Evolutionary conservation across 2,329 filamentous ascomycete species (phyloP), one percentile per base, ranked within the genome.

Genomic region (Calcarisporium arbuscula): DNA sequence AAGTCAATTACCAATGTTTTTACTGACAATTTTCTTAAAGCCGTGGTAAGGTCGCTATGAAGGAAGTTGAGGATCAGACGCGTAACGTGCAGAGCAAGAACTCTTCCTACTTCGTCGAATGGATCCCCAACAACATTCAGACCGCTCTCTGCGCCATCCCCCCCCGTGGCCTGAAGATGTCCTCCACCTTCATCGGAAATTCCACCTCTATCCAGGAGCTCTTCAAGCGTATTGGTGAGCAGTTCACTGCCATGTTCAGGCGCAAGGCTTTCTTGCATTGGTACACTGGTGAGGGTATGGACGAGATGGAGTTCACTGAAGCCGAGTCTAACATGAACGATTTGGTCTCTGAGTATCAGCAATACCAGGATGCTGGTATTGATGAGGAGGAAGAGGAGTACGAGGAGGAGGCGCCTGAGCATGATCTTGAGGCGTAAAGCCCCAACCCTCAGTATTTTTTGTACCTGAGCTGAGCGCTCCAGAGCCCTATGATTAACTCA

Each of bases 251-350:
- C 64, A 98, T 98, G 92, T 98, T 98, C 84, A 81, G 92, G 74
- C 88, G 92, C 73, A 98, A 96, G 85, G 92, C 92, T 82, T 98
- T 98, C 88, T 86, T 98, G 80, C 92, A 96, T 77, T 98, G 92
- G 92, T 98, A 98, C 75, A 98, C 92, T 80, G 89, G 89, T 62
- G 92, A 98, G 80, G 92, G 92, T 74, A 98, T 98, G 92, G 92
- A 98, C 72, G 92, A 98, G 83, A 96, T 98, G 92, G 92, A 98
- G 76, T 98, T 98, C 77, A 98, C 92, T 62, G 92, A 98, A 80
- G 92, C 92, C 55, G 92, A 98, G 82, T 94, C 86, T 72, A 98
- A 98, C 79, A 96, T 98, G 92, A 96, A 98, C 77, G 92, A 98
- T 68, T 75, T 98, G 62, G 90, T 98, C 57, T 94, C 88, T 44